Evolutionary conservation across 768 basidiomycete genomes (phyloP), one percentile per base, ranked within the genome.

Genomic region (Boletus bicolor): DNA sequence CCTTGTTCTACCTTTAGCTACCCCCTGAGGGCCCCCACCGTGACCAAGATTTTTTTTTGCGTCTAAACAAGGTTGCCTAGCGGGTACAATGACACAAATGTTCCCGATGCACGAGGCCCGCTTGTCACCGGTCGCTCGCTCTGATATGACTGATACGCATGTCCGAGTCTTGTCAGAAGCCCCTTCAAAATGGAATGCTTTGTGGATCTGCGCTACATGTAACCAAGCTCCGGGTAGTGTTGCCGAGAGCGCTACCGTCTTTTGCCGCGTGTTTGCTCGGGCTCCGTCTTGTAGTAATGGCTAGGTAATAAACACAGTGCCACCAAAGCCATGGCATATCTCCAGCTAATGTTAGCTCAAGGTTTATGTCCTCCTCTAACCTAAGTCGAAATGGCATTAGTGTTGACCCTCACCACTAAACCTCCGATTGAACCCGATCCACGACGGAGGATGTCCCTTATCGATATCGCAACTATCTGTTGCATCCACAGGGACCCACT

Each of bases 1-100:
- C 63, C 57, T 66, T 72, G 68, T 69, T 71, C 68, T 63, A 26
- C 61, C 63, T 67, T 71, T 57, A 56, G 58, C 43, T 47, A 15
- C 51, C 58, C 49, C 52, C 43, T 56, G 43, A 19, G 28, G 45
- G 34, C 44, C 48, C 41, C 54, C 21, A 21, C 41, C 11, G 19
- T 35, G 44, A 14, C 43, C 53, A 48, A 26, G 28, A 28, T 41
- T 53, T 59, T 62, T 28, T 57, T 52, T 39, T 42, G 21, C 55
- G 49, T 17, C 28, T 36, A 47, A 53, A 55, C 60, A 58, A 68
- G 57, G 57, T 57, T 57, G 52, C 42, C 46, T 51, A 50, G 9
- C 47, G 49, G 49, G 39, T 49, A 67, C 62, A 68, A 68, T 44
- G 57, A 35, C 56, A 56, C 56, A 36, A 44, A 53, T 58, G 26